Base-by-base conservation (phyloP, 345 rosid species). In the Dipteronia sinensis region DNA sequence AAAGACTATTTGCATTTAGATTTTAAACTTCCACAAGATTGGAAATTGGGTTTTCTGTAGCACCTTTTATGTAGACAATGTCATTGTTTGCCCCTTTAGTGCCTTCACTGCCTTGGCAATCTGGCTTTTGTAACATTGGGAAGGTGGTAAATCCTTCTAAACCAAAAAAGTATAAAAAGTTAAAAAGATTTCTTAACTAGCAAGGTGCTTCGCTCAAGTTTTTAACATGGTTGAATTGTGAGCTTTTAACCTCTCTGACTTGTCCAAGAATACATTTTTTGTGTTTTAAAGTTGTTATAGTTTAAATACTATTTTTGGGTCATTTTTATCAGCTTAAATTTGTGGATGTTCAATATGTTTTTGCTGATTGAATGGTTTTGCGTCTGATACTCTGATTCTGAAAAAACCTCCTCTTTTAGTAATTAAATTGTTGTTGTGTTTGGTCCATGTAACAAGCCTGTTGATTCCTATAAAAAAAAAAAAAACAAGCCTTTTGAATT, bases 221-320 rank as follows among this genome's bases (percentile, higher is more conserved):
- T 6, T 46, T 61, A 46, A 25, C 19, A 2, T 46, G 77, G 58
- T 25, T 46, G 68, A 74, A 68, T 46, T 74, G 42, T 62, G 58
- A 73, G 23, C 40, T 23, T 16, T 9, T 62, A 44, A 61, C 56
- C 27, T 31, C 6, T 42, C 29, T 62, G 69, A 25, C 56, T 71
- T 67, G 55, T 19, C 31, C 51, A 46, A 17, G 19, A 17, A 51
- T 15, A 4, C 6, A 51, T 51, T 15, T 49, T 47, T 16, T 51
- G 10, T 51, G 6, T 51, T 15, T 51, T 51, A 51, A 51, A 51
- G 5, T 51, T 15, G 56, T 51, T 51, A 17, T 49, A 49, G 55
- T 42, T 51, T 51, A 15, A 51, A 51, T 51, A 51, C n/a, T 51
- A 51, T 15, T 51, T 15, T 51, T 51, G 25, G 23, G 49, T 9